Evolutionary conservation across 352 stramenopile genomes (phyloP).

Genomic region (Pythium myriotylum): DNA sequence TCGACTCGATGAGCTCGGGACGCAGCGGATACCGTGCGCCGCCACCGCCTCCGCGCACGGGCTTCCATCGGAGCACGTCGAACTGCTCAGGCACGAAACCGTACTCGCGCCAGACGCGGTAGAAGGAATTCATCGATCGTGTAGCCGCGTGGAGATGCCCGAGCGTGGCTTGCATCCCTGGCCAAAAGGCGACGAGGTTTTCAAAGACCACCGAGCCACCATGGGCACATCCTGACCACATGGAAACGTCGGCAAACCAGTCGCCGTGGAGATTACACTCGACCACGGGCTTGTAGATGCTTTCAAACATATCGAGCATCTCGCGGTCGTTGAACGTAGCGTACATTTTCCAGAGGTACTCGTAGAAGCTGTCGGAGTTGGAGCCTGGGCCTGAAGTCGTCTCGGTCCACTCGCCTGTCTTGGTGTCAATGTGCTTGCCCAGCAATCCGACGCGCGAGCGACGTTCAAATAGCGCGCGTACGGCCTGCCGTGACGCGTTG

Average conservation of each 20-base stretch:
- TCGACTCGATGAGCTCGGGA: slow-evolving; percentile 97
- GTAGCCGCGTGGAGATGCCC: slow-evolving; percentile 88
- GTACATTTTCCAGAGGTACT: slow-evolving; percentile 98
- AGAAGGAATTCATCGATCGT: slow-evolving; percentile 94
- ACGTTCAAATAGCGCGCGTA: slow-evolving; percentile 77
- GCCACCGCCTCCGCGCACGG: slow-evolving; percentile 50
- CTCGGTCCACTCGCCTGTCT: slow-evolving; percentile 86
- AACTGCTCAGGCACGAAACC: slow-evolving; percentile 97
- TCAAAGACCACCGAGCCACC: slow-evolving; percentile 60
- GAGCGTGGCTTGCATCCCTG: slow-evolving; percentile 94
- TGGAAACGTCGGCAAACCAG: slow-evolving; percentile 86
- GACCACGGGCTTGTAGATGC: slow-evolving; percentile 69
- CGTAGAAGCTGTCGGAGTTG: slow-evolving; percentile 98
- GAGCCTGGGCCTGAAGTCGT: slow-evolving; percentile 80
- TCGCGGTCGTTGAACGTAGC: slow-evolving; percentile 93
- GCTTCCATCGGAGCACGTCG: slow-evolving; percentile 84
- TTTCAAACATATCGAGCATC: slow-evolving; percentile 91
- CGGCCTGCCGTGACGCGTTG: slow-evolving; percentile 56
- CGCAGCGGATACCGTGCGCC: slow-evolving; percentile 91
- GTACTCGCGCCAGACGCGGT: slow-evolving; percentile 94
- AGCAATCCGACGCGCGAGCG: slow-evolving; percentile 87
- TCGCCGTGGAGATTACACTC: slow-evolving; percentile 78
- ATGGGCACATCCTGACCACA: slow-evolving; percentile 69
- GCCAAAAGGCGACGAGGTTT: slow-evolving; percentile 96
- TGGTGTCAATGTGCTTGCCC: slow-evolving; percentile 96